Evolutionary conservation across 2,329 filamentous ascomycete species (phyloP), one percentile per base, ranked within the genome.

Genomic region (Hymenoscyphus fructigenus): DNA sequence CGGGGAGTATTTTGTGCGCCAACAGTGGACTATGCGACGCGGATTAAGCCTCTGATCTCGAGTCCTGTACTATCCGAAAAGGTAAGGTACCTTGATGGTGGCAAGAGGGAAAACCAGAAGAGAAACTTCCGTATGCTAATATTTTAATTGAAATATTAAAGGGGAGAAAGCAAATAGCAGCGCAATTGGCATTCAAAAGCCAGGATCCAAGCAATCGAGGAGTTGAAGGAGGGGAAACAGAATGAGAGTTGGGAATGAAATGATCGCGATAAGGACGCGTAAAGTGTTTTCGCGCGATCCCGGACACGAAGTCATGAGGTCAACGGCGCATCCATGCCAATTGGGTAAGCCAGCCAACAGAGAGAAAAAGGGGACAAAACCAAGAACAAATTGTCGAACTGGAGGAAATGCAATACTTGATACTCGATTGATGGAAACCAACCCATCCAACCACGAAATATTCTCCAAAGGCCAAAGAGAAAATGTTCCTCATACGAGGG

Each of bases 281-380:
- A 60, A 53, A 53, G 59, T 60, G 38, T 47, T 60, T 60, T 59
- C 15, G 14, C 28, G 41, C 23, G 26, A 47, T 60, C 57, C 23
- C 57, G 57, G 59, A 60, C 59, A 41, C 59, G 41, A 60, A 53
- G 59, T 53, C 59, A 60, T 60, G 59, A 60, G 59, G 59, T 60
- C 59, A 60, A 53, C 47, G 47, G 47, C 47, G 47, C 23, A 53
- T 53, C 47, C 47, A 53, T 53, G 47, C 47, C 20, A 4, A 53
- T 23, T 53, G 47, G 12, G 47, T 26, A 50, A 50, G 44, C 44
- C n/a, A 9, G n/a, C 9, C n/a, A 50, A 50, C 44, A 23, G n/a
- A n/a, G 9, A 20, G 9, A 4, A n/a, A 44, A 47, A n/a, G 20
- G n/a, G n/a, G n/a, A 20, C 10, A 47, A 47, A 47, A 9, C 14